A percentile compares a stretch with the other conserved stretches of the same genome.
These are phyloP conservation scores for Clarireedia homoeocarpa DNA, from an alignment of 2,329 filamentous ascomycete species.

Conservation along the genomic window DNA sequence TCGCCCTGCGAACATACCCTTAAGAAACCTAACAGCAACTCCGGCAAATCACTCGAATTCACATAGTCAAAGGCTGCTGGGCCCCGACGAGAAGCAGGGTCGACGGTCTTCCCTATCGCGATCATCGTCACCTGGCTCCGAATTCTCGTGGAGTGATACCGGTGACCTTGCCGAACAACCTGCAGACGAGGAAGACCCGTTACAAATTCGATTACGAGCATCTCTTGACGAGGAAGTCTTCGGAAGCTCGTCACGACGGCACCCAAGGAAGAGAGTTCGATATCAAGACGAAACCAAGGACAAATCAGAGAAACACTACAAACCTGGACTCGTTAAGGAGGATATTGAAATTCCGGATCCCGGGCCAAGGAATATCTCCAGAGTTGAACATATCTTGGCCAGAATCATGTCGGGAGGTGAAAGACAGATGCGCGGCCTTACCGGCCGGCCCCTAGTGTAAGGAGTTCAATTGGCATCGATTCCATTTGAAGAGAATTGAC, in stretches of 20 bases:
- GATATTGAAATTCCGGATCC: constrained; percentile 75
- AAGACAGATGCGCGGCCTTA: constrained; percentile 78
- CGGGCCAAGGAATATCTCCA: constrained; percentile 52
- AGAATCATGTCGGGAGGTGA: constrained; percentile 79
- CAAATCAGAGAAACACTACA: constrained; percentile 36
- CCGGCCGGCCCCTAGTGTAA: constrained; percentile 90
- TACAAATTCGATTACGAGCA: constrained; percentile 60
- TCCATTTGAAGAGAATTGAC: constrained; percentile 9
- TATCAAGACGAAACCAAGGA: constrained; percentile 43
- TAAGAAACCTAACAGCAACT: constrained; percentile 57
- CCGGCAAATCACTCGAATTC: constrained; percentile 23
- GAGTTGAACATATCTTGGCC: constrained; percentile 63
- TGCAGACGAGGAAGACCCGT: constrained; percentile 72
- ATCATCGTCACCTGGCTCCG: constrained; percentile 53
- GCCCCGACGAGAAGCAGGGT: constrained; percentile 35
- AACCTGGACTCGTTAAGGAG: constrained; percentile 50
- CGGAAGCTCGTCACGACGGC: constrained; percentile 40
- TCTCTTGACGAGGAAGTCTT: constrained; percentile 57
- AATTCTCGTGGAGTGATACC: constrained; percentile 87
- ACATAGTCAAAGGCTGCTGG: constrained; percentile 41
- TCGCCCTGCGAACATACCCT: constrained; percentile 77
- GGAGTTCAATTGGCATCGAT: constrained; percentile 27
- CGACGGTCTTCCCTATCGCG: constrained; percentile 38
- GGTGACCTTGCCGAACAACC: constrained; percentile 92
- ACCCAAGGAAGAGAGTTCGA: constrained; percentile 56